A percentile compares a stretch with the other conserved stretches of the same genome.
phyloP scores from a whole-genome alignment of 2,329 filamentous ascomycete genomes.

The Trichoderma sp. region DNA sequence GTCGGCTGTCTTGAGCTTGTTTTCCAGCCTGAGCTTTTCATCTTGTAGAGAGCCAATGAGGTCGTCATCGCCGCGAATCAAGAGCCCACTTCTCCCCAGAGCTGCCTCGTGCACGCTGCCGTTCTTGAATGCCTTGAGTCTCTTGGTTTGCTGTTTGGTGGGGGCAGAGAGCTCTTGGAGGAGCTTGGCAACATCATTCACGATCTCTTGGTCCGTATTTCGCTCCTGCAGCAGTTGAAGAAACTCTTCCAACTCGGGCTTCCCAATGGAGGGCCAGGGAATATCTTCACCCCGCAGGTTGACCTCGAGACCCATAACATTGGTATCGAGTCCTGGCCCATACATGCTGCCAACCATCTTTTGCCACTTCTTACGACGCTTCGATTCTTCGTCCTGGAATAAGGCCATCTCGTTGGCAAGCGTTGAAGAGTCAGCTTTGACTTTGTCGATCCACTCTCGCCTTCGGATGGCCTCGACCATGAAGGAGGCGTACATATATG shows the following conservation, averaged over 20 bases:
- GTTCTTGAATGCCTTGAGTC: slow-evolving; percentile 92
- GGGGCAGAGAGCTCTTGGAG: slow-evolving; percentile 77
- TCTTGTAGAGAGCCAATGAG: slow-evolving; percentile 73
- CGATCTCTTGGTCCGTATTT: slow-evolving; percentile 62
- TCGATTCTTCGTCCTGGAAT: slow-evolving; percentile 89
- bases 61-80: slow-evolving; percentile 86
- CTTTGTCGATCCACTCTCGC: slow-evolving; percentile 87
- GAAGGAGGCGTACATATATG: slow-evolving; percentile 86
- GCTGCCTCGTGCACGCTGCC: slow-evolving; percentile 91
- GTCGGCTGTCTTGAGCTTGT: slow-evolving; percentile 75
- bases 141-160: slow-evolving; percentile 80
- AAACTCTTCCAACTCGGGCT: slow-evolving; percentile 75
- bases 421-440: slow-evolving; percentile 80
- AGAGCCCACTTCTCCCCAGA: slow-evolving; percentile 79
- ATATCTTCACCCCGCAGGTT: slow-evolving; percentile 77
- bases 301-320: slow-evolving; percentile 76
- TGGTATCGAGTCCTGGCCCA: slow-evolving; percentile 64
- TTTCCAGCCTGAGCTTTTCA: slow-evolving; percentile 74
- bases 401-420: slow-evolving; percentile 90
- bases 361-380: slow-evolving; percentile 85
- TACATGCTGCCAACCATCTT: slow-evolving; percentile 78
- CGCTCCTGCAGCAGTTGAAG: slow-evolving; percentile 63
- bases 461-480: slow-evolving; percentile 81
- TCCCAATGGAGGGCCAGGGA: slow-evolving; percentile 73
- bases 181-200: slow-evolving; percentile 71